phyloP scores from a whole-genome alignment of 345 rosid species.

The Heritiera fomes region DNA sequence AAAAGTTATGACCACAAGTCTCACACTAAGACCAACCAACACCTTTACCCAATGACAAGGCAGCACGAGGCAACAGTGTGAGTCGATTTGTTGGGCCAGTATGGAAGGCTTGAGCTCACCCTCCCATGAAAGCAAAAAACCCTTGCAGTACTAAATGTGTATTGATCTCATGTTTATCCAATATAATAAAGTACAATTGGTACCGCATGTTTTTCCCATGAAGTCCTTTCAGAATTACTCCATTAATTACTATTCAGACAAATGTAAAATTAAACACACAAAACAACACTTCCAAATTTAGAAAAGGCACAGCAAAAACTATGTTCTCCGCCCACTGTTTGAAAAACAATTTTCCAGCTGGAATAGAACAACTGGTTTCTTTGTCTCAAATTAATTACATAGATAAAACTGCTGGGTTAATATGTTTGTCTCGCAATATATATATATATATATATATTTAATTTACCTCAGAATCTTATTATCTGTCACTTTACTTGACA shows the following conservation, averaged over 20 bases:
- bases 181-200: not conserved
- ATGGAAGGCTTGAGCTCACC: not conserved
- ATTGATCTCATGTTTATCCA: not conserved
- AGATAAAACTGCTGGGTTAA: too few species aligned
- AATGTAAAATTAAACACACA: not conserved
- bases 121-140: not conserved
- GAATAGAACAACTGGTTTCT: not conserved
- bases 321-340: slow-evolving; percentile 21
- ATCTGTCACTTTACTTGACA: not conserved
- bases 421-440: not conserved
- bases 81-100: not conserved
- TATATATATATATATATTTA: not conserved
- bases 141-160: not conserved
- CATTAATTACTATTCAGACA: not conserved
- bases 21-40: not conserved
- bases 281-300: not conserved
- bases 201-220: not conserved
- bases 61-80: not conserved
- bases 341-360: not conserved
- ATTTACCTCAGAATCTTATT: too few species aligned
- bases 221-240: not conserved
- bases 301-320: slow-evolving; percentile 3
- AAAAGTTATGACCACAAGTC: not conserved
- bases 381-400: not conserved
- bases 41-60: not conserved